phyloP scores from a whole-genome alignment of 2,329 filamentous ascomycete genomes.

The Sporothrix mexicana region DNA sequence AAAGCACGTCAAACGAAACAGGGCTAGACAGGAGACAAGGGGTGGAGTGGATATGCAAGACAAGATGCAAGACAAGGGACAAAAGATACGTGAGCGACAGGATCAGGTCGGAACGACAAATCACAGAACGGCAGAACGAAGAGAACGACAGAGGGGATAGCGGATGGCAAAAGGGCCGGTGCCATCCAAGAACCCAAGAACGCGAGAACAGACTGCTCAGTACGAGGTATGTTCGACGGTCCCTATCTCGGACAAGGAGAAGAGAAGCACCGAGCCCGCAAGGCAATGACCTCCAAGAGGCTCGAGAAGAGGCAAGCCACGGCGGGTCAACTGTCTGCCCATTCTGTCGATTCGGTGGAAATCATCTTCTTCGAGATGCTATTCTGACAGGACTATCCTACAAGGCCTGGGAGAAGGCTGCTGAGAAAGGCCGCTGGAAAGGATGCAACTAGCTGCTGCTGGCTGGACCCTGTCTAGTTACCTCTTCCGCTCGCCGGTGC shows the following conservation, averaged over 20 bases:
- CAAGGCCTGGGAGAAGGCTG: not conserved
- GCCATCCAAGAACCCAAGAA: not conserved
- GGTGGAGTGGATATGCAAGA: not conserved
- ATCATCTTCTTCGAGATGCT: not conserved
- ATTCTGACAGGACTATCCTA: too few relatives aligned
- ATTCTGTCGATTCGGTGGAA: not conserved
- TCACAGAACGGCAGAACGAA: not conserved
- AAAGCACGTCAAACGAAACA: conserved; percentile 20
- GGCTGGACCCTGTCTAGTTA: not conserved
- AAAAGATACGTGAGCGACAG: not conserved
- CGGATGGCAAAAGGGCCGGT: conserved; percentile 4
- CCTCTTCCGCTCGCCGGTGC: conserved; percentile 14
- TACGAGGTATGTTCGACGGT: not conserved
- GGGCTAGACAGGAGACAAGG: conserved; percentile 11
- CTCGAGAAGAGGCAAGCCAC: conserved; percentile 2
- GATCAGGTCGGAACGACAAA: not conserved
- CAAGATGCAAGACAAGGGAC: not conserved
- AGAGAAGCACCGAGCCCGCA: conserved; percentile 7
- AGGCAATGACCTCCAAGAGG: not conserved
- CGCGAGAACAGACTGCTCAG: not conserved
- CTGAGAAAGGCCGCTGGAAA: not conserved
- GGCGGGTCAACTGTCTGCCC: conserved; percentile 28
- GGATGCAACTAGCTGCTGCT: not conserved
- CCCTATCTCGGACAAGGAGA: conserved; percentile 5
- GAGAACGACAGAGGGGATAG: not conserved